Percentiles rank a stretch among this genome's conserved stretches.
These are phyloP conservation scores for Strigomonas culicis DNA, from an alignment of 208 protist genomes.

Conservation along the genomic window DNA sequence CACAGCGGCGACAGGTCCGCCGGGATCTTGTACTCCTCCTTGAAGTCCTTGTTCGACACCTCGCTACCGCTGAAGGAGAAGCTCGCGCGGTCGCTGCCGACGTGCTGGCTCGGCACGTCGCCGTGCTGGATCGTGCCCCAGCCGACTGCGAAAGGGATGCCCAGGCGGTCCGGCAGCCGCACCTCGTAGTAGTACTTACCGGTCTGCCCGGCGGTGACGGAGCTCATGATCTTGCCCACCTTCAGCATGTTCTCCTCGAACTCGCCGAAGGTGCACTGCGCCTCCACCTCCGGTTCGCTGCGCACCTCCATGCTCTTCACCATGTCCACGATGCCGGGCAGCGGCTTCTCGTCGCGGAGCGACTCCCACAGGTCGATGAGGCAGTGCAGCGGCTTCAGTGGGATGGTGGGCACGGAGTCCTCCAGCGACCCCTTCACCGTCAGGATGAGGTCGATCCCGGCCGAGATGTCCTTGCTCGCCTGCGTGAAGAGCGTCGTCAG, in stretches of 20 bases:
- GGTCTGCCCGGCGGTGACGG: conserved; percentile 20
- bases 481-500: conserved; percentile 26
- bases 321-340: conserved; percentile 66
- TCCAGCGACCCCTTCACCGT: conserved; percentile 31
- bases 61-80: conserved; percentile 85
- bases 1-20: conserved; percentile 37
- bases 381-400: conserved; percentile 68
- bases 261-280: conserved; percentile 79
- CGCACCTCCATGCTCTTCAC: not conserved
- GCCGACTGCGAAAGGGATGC: conserved; percentile 73
- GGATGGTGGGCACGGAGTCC: conserved; percentile 47
- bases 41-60: conserved; percentile 49
- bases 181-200: conserved; percentile 90
- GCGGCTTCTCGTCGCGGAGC: conserved; percentile 35
- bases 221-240: conserved; percentile 86
- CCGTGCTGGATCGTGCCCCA: conserved; percentile 81
- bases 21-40: conserved; percentile 82
- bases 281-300: conserved; percentile 23
- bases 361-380: conserved; percentile 72
- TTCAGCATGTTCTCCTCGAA: conserved; percentile 61
- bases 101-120: conserved; percentile 81
- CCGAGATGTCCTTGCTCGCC: conserved; percentile 64
- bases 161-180: conserved; percentile 63
- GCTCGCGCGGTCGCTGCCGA: conserved; percentile 81
- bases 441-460: conserved; percentile 78